phyloP scores from a whole-genome alignment of 164 flowering plant species.

The Cinnamomum micranthum region DNA sequence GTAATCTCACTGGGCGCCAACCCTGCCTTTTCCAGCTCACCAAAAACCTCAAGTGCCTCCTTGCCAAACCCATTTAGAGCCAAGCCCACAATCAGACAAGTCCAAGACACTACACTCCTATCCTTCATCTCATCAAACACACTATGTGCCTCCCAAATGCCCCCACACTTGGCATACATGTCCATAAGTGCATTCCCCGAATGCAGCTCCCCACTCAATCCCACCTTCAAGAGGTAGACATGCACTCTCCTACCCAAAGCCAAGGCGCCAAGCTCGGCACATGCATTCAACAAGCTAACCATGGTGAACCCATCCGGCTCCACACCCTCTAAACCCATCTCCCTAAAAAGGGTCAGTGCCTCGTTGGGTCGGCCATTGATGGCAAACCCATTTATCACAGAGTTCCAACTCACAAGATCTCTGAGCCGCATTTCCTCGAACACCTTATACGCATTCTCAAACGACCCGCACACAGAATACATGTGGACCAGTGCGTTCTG shows the following conservation, averaged over 20 bases:
- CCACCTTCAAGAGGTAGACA: slow-evolving; percentile 27
- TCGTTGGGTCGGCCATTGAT: slow-evolving; percentile 34
- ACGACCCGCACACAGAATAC: slow-evolving; percentile 25
- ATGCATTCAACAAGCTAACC: slow-evolving; percentile 31
- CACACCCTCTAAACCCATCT: slow-evolving; percentile 29
- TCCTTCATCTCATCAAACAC: slow-evolving; percentile 27
- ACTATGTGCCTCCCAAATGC: slow-evolving; percentile 20
- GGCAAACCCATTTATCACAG: slow-evolving; percentile 36
- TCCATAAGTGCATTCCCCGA: slow-evolving; percentile 31
- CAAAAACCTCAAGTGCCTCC: slow-evolving; percentile 28
- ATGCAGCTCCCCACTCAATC: slow-evolving; percentile 26
- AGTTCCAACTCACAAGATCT: slow-evolving; percentile 30
- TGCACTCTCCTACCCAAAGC: slow-evolving; percentile 33
- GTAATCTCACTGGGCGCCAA: slow-evolving; percentile 32
- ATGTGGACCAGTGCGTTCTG: slow-evolving; percentile 27
- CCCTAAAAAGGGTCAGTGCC: slow-evolving; percentile 25
- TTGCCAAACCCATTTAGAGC: slow-evolving; percentile 32
- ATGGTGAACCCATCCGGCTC: slow-evolving; percentile 34
- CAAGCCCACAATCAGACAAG: slow-evolving; percentile 31
- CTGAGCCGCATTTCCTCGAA: slow-evolving; percentile 24
- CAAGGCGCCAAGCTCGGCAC: slow-evolving; percentile 36
- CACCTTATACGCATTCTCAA: slow-evolving; percentile 28
- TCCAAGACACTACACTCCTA: slow-evolving; percentile 37
- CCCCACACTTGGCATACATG: slow-evolving; percentile 34
- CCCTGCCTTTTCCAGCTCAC: slow-evolving; percentile 19